Percentiles rank a stretch among this genome's conserved stretches.
Conservation (phyloP, 805 yeast genomes). For the Candida sonorensis region DNA sequence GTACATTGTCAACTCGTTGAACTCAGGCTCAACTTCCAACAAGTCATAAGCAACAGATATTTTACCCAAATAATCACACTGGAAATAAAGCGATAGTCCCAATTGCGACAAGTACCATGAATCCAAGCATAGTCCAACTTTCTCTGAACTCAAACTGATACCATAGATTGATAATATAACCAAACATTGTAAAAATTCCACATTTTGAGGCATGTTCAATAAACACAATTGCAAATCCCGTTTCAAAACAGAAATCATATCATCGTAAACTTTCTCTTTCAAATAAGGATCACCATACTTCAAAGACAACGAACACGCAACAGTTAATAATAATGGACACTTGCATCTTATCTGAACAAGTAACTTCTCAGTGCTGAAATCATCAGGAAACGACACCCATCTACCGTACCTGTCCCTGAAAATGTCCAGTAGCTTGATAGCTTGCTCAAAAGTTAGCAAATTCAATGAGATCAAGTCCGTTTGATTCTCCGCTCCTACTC, state of each 20-base stretch:
- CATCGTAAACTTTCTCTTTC: constrained; percentile 35
- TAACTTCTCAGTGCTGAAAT: constrained; percentile 39
- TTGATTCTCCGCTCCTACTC: constrained; percentile 1
- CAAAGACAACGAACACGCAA: constrained; percentile 57
- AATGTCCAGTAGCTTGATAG: constrained; percentile 41
- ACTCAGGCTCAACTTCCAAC: constrained; percentile 18
- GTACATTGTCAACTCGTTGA: constrained; percentile 47
- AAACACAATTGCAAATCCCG: constrained; percentile 42
- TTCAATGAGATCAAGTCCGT: constrained; percentile 46
- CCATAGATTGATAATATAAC: constrained; percentile 62
- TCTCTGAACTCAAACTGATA: constrained; percentile 48
- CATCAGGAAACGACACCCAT: constrained; percentile 69
- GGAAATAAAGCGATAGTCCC: constrained; percentile 56
- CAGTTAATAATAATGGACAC: constrained; percentile 60
- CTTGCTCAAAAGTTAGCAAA: constrained; percentile 42
- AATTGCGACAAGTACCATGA: constrained; percentile 64
- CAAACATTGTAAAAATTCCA: constrained; percentile 63
- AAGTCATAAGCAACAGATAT: constrained; percentile 22
- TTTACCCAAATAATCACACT: constrained; percentile 41
- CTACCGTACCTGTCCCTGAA: constrained; percentile 66
- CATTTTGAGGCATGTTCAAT: constrained; percentile 32
- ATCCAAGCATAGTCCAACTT: constrained; percentile 42
- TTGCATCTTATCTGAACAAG: constrained; percentile 40
- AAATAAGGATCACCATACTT: constrained; percentile 39
- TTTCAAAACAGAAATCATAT: constrained; percentile 39